Conservation (phyloP, 2,329 filamentous ascomycete species). For the Diaporthe longicolla region DNA sequence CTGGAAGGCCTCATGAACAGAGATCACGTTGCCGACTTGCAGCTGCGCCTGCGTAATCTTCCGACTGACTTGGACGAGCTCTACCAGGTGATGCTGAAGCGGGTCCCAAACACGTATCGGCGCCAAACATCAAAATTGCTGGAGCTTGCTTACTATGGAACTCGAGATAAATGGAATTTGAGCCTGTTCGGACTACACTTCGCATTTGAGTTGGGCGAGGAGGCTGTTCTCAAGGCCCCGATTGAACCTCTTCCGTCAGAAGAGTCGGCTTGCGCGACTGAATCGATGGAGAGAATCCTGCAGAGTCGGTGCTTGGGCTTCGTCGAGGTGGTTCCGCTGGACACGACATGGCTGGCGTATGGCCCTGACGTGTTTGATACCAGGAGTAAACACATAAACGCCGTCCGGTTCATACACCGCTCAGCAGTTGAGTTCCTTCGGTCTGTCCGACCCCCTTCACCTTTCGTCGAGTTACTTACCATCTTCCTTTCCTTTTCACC, state of each 20-base stretch:
- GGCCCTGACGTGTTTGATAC: slow-evolving; percentile 9
- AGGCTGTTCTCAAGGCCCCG: background rate
- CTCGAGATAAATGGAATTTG: slow-evolving; percentile 18
- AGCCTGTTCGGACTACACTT: slow-evolving; percentile 11
- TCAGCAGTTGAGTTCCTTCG: slow-evolving; percentile 20
- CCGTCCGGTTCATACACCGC: slow-evolving; percentile 16
- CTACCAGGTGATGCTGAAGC: slow-evolving; percentile 1
- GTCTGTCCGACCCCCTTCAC: background rate
- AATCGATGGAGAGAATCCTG: slow-evolving; percentile 7
- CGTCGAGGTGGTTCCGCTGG: background rate
- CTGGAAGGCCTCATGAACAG: background rate
- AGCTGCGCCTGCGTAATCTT: background rate
- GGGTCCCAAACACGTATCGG: slow-evolving; percentile 1
- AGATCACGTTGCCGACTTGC: slow-evolving; percentile 5
- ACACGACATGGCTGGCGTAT: slow-evolving; percentile 10
- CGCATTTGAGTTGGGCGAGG: background rate
- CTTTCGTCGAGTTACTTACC: background rate
- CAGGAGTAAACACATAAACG: background rate
- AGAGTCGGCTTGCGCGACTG: background rate
- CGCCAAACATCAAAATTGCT: slow-evolving; percentile 3
- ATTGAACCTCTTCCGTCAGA: background rate
- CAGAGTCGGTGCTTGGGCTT: slow-evolving; percentile 13
- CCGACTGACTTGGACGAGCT: slow-evolving; percentile 20
- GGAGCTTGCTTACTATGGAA: slow-evolving; percentile 5
- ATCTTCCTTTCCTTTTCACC: background rate